A percentile compares a stretch with the other conserved stretches of the same genome.
Conservation (phyloP, 352 stramenopile genomes). For the Pythium dissimile region DNA sequence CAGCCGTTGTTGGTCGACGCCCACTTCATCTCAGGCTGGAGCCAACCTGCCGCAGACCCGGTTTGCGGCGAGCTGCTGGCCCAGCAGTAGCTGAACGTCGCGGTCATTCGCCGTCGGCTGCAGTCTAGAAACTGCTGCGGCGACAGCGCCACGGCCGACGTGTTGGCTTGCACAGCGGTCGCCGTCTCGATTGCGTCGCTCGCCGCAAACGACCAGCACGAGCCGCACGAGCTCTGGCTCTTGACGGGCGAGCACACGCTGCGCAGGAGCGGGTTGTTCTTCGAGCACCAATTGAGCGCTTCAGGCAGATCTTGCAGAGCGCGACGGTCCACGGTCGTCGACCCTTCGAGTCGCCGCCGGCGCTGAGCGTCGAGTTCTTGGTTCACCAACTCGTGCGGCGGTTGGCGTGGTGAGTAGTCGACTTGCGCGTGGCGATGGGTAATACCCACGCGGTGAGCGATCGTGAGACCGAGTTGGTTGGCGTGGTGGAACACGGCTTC, state of each 20-base stretch:
- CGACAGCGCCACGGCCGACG: conserved; percentile 44
- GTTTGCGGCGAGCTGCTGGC: conserved; percentile 23
- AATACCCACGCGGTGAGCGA: no score
- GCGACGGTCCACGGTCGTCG: conserved; percentile 21
- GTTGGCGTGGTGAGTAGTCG: no score
- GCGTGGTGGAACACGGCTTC: no score
- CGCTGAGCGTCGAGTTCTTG: no score
- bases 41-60: conserved; percentile 46
- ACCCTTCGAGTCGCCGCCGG: conserved; percentile 25
- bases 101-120: conserved; percentile 56
- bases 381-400: no score
- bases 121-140: conserved; percentile 76
- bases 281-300: conserved; percentile 67
- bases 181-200: conserved; percentile 71
- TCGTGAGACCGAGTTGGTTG: no score
- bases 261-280: conserved; percentile 44
- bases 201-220: conserved; percentile 74
- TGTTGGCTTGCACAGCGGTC: conserved; percentile 38
- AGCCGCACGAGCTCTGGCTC: conserved; percentile 72
- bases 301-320: conserved; percentile 16
- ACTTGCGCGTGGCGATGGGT: no score
- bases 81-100: conserved; percentile 77
- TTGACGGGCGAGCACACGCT: conserved; percentile 69
- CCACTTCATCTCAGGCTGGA: conserved; percentile 62
- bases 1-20: conserved; percentile 59